Base-by-base conservation (phyloP, 768 basidiomycete species). In the Suillus hirtellus region DNA sequence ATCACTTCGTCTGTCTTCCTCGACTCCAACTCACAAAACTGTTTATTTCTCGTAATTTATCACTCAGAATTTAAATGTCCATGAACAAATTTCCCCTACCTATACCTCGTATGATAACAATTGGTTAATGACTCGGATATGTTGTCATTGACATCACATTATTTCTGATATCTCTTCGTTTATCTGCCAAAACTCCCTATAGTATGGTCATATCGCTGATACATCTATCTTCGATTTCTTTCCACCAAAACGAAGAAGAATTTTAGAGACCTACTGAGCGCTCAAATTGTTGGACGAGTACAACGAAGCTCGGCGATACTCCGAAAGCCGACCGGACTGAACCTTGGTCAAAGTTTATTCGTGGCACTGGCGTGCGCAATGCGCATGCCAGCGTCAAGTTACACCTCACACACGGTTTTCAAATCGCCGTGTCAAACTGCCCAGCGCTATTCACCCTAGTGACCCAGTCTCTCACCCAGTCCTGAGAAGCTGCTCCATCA, bases 311-410 rank as follows among this genome's bases (percentile, higher is more conserved):
- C 50, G 31, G 52, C 6, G 2, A 37, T 11, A 35, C 34, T 42
- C 38, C 40, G 56, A 58, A 58, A 58, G 40, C 56, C 56, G 56
- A 42, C 4, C 35, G 35, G 35, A 37, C 17, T 42, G 42, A 15
- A 42, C 7, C 35, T 17, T 3, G 9, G 55, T 14, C 4, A 27
- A 31, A n/a, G 21, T 38, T 24, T 14, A 21, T 27, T 40, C 38
- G 37, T 40, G 24, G 35, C 35, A 37, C 7, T 24, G 9, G 27
- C 50, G 9, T 52, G 50, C 31, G 3, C 15, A 34, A 27, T 31
- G 27, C 17, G 10, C 56, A 42, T 58, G 56, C 56, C 40, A 27
- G 50, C 50, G 50, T 15, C 21, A 24, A 58, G 40, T 58, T 58
- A 2, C 17, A 42, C 56, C 55, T 15, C 17, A 58, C 56, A 58